Evolutionary conservation across 768 basidiomycete species (phyloP), one percentile per base, ranked within the genome.

Genomic region (Agrocybe pediades): DNA sequence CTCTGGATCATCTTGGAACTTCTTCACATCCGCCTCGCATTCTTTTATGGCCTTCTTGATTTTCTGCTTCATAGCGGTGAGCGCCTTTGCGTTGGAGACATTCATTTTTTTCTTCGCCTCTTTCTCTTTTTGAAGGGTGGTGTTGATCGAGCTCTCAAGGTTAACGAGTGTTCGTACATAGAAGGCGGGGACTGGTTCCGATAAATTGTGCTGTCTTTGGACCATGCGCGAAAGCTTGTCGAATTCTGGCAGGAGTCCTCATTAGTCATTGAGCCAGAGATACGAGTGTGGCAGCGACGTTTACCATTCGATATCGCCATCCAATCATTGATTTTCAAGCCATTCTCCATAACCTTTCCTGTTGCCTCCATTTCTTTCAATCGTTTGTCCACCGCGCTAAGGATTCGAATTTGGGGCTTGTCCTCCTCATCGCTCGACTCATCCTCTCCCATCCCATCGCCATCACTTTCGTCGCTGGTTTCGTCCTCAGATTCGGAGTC

Each of bases 51-150:
- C 81, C 75, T 95, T 98, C 76, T 90, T 95, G 51, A 98, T 80
- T 71, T 95, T 97, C 73, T 98, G 96, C 74, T 95, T 98, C 87
- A 98, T 90, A n/a, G 90, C 90, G 48, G 93, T 98, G 59, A 98
- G 80, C 2, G 95, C 93, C 64, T 92, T 95, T 36, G 94, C 91
- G 63, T 95, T 95, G 57, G 82, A 88, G 1, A 93, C 90, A 60
- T 95, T 96, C 88, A 95, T 92, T 75, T 97, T 98, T 74, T 98
- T 97, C 74, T 91, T 90, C 9, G 92, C 86, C 55, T 89, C 87
- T 70, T 95, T 96, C 71, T 97, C 95, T 68, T 91, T 91, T 9
- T 86, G 76, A 40, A 91, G 71, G 6, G 92, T 85, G 21, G 71
- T 74, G 60, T 84, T 88, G 61, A 97, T 73, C 9, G 91, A 85